Conservation (phyloP, 352 stramenopile genomes). For the Peronosclerospora sorghi region DNA sequence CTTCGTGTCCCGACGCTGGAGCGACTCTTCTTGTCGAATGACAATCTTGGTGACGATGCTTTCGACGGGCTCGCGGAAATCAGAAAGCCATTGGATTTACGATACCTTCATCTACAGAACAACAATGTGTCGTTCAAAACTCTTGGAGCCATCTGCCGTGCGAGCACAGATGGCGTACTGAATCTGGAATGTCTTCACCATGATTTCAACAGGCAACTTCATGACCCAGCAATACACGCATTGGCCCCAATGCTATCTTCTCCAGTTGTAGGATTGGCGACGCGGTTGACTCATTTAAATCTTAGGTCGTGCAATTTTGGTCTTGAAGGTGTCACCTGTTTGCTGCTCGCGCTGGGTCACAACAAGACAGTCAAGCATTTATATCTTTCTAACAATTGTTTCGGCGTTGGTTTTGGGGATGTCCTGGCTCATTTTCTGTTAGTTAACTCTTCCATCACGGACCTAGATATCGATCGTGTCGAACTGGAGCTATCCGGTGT, state of each 20-base stretch:
- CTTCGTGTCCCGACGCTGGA: conserved; percentile 26
- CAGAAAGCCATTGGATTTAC: conserved; percentile 19
- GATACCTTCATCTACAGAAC: conserved; percentile 37
- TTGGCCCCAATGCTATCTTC: conserved; percentile 53
- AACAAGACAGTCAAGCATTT: conserved; percentile 48
- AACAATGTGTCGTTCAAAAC: conserved; percentile 47
- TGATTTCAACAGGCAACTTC: conserved; percentile 57
- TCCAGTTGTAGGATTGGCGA: not conserved
- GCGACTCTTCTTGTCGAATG: conserved; percentile 57
- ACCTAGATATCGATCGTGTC: conserved; percentile 50
- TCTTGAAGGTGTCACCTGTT: conserved; percentile 42
- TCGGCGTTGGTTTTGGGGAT: conserved; percentile 51
- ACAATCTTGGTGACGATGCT: conserved; percentile 58
- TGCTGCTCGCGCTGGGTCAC: conserved; percentile 40
- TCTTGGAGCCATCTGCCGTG: conserved; percentile 29
- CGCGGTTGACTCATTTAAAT: conserved; percentile 44
- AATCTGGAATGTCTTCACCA: conserved; percentile 40
- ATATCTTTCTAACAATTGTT: conserved; percentile 65
- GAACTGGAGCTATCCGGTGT: conserved; percentile 41
- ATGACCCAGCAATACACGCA: conserved; percentile 44
- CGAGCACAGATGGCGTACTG: conserved; percentile 37
- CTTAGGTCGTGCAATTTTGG: conserved; percentile 56
- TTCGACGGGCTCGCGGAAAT: conserved; percentile 24
- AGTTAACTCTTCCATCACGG: conserved; percentile 38
- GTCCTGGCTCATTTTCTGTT: conserved; percentile 50